Conservation (phyloP, 129 eudicot species). For the Arctium minus region DNA sequence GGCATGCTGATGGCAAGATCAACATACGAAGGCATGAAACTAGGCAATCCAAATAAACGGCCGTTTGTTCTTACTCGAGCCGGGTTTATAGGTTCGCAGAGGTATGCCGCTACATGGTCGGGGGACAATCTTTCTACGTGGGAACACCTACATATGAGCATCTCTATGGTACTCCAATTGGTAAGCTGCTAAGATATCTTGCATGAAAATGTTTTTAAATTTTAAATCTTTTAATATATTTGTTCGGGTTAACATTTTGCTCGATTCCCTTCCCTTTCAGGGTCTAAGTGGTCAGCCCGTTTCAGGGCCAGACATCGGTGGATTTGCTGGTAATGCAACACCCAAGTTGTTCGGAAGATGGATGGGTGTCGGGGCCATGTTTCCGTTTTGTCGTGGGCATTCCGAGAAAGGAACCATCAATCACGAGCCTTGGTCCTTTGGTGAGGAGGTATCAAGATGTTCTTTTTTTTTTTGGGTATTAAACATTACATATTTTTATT, state of each 20-base stretch:
- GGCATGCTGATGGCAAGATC: slow-evolving; percentile 98
- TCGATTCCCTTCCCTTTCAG: slow-evolving; percentile 27
- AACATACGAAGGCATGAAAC: slow-evolving; percentile 82
- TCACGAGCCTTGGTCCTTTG: slow-evolving; percentile 98
- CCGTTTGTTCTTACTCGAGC: slow-evolving; percentile 97
- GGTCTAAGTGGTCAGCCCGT: slow-evolving; percentile 97
- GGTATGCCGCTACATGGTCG: slow-evolving; percentile 97
- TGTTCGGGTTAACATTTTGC: not conserved
- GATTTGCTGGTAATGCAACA: slow-evolving; percentile 92
- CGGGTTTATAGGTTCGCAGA: slow-evolving; percentile 90
- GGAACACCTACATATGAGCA: slow-evolving; percentile 98
- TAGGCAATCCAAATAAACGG: slow-evolving; percentile 66
- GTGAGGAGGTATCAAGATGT: slow-evolving; percentile 44
- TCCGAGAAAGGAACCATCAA: slow-evolving; percentile 67
- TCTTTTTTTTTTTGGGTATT: too few relatives aligned
- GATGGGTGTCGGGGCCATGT: slow-evolving; percentile 88
- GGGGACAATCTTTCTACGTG: slow-evolving; percentile 96
- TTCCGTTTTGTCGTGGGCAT: slow-evolving; percentile 95
- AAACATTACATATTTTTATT: not conserved
- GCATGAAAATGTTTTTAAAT: not conserved
- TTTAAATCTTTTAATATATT: not conserved
- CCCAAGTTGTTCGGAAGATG: slow-evolving; percentile 94
- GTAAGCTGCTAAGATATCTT: slow-evolving; percentile 34
- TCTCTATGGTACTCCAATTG: slow-evolving; percentile 95
- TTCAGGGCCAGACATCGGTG: slow-evolving; percentile 96